Evolutionary conservation across 352 stramenopile species (phyloP).

Genomic region (Saprolegnia diclina): DNA sequence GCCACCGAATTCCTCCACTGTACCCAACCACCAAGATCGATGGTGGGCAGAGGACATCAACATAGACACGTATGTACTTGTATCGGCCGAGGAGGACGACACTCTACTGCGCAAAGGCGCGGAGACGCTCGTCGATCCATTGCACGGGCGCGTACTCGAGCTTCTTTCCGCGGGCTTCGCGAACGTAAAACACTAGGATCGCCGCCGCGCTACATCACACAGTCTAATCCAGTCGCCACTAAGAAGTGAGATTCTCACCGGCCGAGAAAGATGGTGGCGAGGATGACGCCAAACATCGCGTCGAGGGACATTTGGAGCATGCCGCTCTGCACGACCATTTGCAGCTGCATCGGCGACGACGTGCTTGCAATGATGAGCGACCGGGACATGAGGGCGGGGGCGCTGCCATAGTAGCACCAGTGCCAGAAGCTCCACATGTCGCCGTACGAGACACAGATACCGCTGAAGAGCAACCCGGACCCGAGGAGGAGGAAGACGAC

Average conservation of each 20-base stretch:
- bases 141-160: slow-evolving; percentile 17
- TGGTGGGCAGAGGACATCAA: no score
- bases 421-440: slow-evolving; percentile 26
- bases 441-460: slow-evolving; percentile 20
- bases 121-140: slow-evolving; percentile 23
- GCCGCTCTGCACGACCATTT: slow-evolving; percentile 21
- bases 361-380: slow-evolving; percentile 25
- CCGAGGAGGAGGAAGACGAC: slow-evolving; percentile 22
- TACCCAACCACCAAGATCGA: no score
- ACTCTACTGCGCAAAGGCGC: not conserved
- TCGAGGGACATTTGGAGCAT: slow-evolving; percentile 25
- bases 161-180: slow-evolving; percentile 21
- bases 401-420: slow-evolving; percentile 24
- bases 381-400: slow-evolving; percentile 21
- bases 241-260: not conserved
- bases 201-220: slow-evolving; percentile 10
- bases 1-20: no score
- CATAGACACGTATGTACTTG: no score
- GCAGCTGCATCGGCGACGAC: slow-evolving; percentile 13
- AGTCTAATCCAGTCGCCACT: not conserved
- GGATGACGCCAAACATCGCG: slow-evolving; percentile 23
- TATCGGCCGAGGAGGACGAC: no score
- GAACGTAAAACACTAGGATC: slow-evolving; percentile 18
- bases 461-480: slow-evolving; percentile 16
- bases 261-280: slow-evolving; percentile 9